Conservation (phyloP, 306 rosid species). For the Castanea crenata region DNA sequence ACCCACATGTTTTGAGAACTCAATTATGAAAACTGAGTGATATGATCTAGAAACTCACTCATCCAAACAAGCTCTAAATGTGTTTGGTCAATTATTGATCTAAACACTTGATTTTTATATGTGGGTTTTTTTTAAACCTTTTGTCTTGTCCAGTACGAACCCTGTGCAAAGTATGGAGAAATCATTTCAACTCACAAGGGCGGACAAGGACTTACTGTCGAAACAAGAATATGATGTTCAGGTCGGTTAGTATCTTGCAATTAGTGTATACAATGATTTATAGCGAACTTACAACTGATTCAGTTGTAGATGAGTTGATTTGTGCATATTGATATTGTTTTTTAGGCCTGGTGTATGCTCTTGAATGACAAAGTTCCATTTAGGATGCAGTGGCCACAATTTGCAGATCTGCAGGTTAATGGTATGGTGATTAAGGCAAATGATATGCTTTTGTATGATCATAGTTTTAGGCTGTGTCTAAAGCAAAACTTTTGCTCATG, state of each 20-base stretch:
- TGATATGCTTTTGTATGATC: neutral
- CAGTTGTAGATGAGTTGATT: slow-evolving; percentile 17
- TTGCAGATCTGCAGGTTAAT: slow-evolving; percentile 85
- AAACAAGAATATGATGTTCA: slow-evolving; percentile 83
- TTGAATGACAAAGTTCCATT: slow-evolving; percentile 91
- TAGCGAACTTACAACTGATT: slow-evolving; percentile 6
- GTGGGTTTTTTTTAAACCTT: slow-evolving; percentile 2
- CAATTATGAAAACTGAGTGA: too few species aligned
- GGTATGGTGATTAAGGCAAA: slow-evolving; percentile 47
- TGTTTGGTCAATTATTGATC: neutral
- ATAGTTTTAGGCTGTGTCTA: slow-evolving; percentile 4
- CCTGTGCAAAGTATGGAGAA: slow-evolving; percentile 84
- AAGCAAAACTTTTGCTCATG: neutral
- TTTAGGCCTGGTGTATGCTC: slow-evolving; percentile 99
- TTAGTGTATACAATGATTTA: neutral
- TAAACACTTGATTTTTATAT: slow-evolving; percentile 1
- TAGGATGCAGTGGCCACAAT: slow-evolving; percentile 99
- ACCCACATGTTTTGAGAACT: too few species aligned
- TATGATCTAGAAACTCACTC: too few species aligned
- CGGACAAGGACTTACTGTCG: slow-evolving; percentile 66
- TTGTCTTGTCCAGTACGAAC: slow-evolving; percentile 56
- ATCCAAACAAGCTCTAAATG: too few species aligned
- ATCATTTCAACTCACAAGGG: slow-evolving; percentile 80
- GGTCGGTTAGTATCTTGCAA: slow-evolving; percentile 48
- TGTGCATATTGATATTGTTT: slow-evolving; percentile 17